Conservation (phyloP, 805 yeast genomes). For the Candida namnaoensis region DNA sequence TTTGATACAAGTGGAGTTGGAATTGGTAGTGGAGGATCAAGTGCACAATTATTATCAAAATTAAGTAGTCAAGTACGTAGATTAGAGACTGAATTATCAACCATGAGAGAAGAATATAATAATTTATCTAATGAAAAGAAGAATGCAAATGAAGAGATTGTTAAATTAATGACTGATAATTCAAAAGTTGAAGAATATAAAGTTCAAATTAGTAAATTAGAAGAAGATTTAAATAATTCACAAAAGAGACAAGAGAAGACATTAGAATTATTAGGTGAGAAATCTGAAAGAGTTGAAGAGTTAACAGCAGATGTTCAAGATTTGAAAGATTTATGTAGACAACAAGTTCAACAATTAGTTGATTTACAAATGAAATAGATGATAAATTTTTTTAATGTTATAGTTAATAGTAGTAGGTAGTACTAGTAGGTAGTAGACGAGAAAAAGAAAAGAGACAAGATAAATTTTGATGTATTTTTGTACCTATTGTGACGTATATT, state of each 20-base stretch:
- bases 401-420: too few relatives aligned
- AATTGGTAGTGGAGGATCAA: constrained; percentile 20
- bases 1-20: constrained; percentile 4
- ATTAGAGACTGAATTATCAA: constrained; percentile 67
- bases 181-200: constrained; percentile 31
- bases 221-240: constrained; percentile 19
- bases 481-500: too few relatives aligned
- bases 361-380: constrained; percentile 36
- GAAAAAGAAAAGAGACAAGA: too few relatives aligned
- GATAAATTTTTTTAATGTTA: too few relatives aligned
- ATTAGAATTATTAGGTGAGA: constrained; percentile 74
- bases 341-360: constrained; percentile 84
- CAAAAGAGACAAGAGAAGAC: constrained; percentile 39
- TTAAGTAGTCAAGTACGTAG: constrained; percentile 72
- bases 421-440: too few relatives aligned
- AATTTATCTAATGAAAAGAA: constrained; percentile 49
- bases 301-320: constrained; percentile 83
- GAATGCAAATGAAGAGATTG: constrained; percentile 59
- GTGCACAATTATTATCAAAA: constrained; percentile 60
- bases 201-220: constrained; percentile 28
- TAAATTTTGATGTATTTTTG: too few relatives aligned
- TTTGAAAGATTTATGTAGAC: constrained; percentile 72
- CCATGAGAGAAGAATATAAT: constrained; percentile 54
- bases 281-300: constrained; percentile 79
- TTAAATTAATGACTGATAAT: constrained; percentile 46